A percentile compares a stretch with the other conserved stretches of the same genome.
These are phyloP conservation scores for Erodium texanum DNA, from an alignment of 441 rosid species.

Conservation along the genomic window DNA sequence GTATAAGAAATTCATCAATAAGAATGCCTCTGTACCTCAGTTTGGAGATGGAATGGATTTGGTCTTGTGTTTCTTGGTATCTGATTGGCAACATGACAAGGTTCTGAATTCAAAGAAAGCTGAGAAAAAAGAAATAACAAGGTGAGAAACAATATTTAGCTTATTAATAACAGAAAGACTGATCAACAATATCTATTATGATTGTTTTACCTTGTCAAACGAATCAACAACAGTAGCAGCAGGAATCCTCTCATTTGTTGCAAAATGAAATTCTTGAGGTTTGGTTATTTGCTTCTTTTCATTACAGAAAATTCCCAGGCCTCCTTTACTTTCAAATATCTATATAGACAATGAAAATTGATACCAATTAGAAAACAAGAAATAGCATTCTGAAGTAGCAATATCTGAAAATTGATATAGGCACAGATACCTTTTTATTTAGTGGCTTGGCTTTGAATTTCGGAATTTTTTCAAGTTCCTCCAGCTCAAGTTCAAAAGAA, in stretches of 20 bases:
- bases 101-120: constrained; percentile 82
- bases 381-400: background rate
- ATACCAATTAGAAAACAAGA: background rate
- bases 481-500: constrained; percentile 72
- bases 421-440: constrained; percentile 62
- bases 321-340: constrained; percentile 98
- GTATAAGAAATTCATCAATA: too few species aligned
- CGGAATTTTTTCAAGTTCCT: constrained; percentile 79
- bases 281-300: constrained; percentile 66
- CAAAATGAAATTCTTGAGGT: constrained; percentile 89
- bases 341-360: constrained; percentile 19
- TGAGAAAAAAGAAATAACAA: constrained; percentile 22
- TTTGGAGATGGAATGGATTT: constrained; percentile 79
- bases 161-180: too few species aligned
- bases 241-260: constrained; percentile 79
- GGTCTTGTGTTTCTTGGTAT: constrained; percentile 66
- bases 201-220: constrained; percentile 62
- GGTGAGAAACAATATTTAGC: too few species aligned
- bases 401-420: background rate
- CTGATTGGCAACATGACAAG: constrained; percentile 41
- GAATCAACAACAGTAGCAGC: constrained; percentile 43
- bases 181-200: too few species aligned
- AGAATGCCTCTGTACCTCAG: constrained; percentile 49
- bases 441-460: constrained; percentile 91
- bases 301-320: constrained; percentile 68